Evolutionary conservation across 352 stramenopile species (phyloP).

Genomic region (Aphanomyces astaci): DNA sequence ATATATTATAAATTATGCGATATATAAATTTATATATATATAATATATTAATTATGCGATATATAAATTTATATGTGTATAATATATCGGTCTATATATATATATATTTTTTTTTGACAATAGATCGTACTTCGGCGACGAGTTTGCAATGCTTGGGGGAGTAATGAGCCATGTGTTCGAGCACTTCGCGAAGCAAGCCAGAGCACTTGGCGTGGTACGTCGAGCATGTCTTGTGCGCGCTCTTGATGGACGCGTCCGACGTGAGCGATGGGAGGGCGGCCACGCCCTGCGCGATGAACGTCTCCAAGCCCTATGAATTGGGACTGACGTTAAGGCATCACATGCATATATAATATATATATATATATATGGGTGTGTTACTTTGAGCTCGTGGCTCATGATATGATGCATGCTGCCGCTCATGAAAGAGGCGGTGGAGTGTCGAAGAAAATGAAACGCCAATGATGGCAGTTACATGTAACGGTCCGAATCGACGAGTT

Average conservation of each 20-base stretch:
- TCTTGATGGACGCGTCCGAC: conserved; percentile 1
- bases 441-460: not conserved
- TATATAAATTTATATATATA: too few species aligned
- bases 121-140: conserved; percentile 18
- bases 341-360: too few species aligned
- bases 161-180: not conserved
- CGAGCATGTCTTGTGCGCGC: conserved; percentile 14
- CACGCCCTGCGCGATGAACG: conserved; percentile 6
- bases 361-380: not conserved
- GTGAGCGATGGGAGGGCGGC: conserved; percentile 7
- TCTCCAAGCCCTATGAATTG: conserved; percentile 2
- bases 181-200: conserved; percentile 12
- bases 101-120: too few species aligned
- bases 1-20: too few species aligned
- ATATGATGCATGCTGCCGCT: conserved; percentile 9
- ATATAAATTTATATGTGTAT: too few species aligned
- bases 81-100: too few species aligned
- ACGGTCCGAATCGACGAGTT: too few species aligned
- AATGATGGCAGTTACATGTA: too few species aligned
- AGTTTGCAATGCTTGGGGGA: conserved; percentile 23
- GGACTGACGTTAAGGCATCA: not conserved
- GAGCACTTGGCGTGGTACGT: conserved; percentile 19
- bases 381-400: conserved; percentile 24
- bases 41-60: too few species aligned
- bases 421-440: not conserved